These are phyloP conservation scores for Dichomitus squalens DNA, from an alignment of 1,284 basidiomycete genomes.

Conservation along the genomic window DNA sequence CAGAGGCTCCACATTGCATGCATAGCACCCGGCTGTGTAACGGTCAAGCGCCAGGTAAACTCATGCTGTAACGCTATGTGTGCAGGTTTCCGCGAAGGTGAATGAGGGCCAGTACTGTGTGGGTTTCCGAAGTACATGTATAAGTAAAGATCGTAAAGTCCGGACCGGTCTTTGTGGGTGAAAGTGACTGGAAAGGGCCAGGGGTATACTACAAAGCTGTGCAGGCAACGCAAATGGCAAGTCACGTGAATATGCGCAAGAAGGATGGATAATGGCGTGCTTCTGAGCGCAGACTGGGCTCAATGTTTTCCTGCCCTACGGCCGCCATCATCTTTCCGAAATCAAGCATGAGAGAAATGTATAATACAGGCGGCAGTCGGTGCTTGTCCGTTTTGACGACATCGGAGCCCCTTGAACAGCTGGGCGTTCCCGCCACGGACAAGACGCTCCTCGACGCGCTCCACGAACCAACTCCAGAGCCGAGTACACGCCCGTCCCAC, in stretches of 20 bases:
- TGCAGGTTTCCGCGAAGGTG: too few species aligned
- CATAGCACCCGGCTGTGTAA: too few species aligned
- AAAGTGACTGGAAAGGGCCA: too few species aligned
- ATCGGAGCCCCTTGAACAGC: not conserved
- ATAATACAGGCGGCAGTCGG: not conserved
- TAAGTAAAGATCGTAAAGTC: too few species aligned
- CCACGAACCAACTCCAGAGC: not conserved
- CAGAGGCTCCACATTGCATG: too few species aligned
- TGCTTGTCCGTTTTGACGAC: not conserved
- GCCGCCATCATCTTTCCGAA: not conserved
- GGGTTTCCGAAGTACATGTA: too few species aligned
- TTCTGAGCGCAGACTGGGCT: conserved; percentile 14
- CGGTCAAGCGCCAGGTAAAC: too few species aligned
- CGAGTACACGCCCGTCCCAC: conserved; percentile 9
- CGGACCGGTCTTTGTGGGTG: too few species aligned
- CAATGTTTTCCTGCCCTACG: conserved; percentile 9
- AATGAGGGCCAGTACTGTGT: too few species aligned
- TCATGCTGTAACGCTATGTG: too few species aligned
- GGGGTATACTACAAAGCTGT: not conserved
- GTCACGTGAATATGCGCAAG: conserved; percentile 25
- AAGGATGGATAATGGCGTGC: conserved; percentile 21
- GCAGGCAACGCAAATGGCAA: not conserved
- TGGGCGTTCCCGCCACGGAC: too few species aligned
- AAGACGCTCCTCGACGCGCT: not conserved
- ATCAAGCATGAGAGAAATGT: not conserved